phyloP scores from a whole-genome alignment of 768 basidiomycete genomes.

The Hysterangium stoloniferum region DNA sequence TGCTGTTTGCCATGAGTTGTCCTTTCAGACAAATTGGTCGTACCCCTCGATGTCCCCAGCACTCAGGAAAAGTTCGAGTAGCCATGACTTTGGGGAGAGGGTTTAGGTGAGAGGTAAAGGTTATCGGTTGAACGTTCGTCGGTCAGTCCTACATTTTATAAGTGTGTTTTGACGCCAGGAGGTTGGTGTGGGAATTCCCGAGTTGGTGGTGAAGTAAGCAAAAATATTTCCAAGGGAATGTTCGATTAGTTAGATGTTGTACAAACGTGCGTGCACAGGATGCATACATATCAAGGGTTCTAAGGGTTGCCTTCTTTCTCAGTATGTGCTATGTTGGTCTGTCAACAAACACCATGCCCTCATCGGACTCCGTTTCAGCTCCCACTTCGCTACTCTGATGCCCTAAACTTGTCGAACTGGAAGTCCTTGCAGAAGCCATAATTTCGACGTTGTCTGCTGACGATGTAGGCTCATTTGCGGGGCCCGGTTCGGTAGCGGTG shows the following conservation, averaged over 20 bases:
- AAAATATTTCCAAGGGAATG: no score
- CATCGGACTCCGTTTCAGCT: conserved; percentile 79
- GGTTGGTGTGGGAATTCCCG: no score
- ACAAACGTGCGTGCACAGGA: no score
- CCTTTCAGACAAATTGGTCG: conserved; percentile 20
- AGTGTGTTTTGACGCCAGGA: no score
- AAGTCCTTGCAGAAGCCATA: not conserved
- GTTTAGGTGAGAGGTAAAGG: not conserved
- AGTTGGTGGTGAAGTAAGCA: no score
- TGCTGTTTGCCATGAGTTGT: conserved; percentile 5
- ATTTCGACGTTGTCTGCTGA: conserved; percentile 2
- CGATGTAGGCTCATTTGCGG: not conserved
- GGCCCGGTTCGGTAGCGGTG: conserved; percentile 13
- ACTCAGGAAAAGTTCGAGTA: conserved; percentile 41
- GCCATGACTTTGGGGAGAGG: not conserved
- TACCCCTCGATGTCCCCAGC: conserved; percentile 73
- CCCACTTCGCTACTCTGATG: conserved; percentile 31
- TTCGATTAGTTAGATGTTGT: no score
- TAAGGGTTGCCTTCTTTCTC: not conserved
- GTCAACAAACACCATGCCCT: conserved; percentile 74
- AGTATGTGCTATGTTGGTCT: conserved; percentile 32
- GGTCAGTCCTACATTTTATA: no score
- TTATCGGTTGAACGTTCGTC: not conserved
- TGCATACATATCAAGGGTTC: no score
- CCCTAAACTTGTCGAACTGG: conserved; percentile 22